Conservation (phyloP, 306 rosid species). For the Cicer judaicum region DNA sequence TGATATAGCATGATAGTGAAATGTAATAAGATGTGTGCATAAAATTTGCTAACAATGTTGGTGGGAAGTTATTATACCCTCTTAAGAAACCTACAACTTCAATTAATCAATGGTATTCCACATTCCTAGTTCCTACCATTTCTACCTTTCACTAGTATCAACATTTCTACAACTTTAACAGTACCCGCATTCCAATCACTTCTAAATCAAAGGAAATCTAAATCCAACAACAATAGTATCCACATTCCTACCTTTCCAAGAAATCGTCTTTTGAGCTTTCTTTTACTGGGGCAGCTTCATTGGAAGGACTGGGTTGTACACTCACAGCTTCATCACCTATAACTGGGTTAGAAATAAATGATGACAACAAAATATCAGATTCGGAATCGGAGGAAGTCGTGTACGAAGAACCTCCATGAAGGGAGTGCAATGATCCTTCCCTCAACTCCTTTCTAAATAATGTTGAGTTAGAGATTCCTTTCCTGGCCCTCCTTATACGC, state of each 20-base stretch:
- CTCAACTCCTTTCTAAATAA: conserved; percentile 78
- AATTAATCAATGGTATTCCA: no score
- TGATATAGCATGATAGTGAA: not conserved
- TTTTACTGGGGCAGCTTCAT: conserved; percentile 51
- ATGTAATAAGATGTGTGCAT: not conserved
- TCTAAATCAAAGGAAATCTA: conserved; percentile 3
- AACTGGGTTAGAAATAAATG: conserved; percentile 74
- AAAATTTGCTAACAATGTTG: not conserved
- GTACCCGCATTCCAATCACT: not conserved
- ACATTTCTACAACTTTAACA: no score
- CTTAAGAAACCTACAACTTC: not conserved
- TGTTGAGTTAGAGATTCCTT: conserved; percentile 66
- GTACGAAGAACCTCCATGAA: conserved; percentile 77
- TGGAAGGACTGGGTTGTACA: conserved; percentile 50
- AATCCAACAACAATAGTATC: conserved; percentile 3
- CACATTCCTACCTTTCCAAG: conserved; percentile 55
- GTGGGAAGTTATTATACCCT: not conserved
- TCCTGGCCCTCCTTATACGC: conserved; percentile 79
- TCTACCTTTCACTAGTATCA: no score
- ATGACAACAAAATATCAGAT: conserved; percentile 82
- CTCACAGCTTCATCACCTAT: conserved; percentile 52
- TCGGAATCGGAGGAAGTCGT: conserved; percentile 61
- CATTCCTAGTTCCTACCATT: no score
- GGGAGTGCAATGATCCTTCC: conserved; percentile 81
- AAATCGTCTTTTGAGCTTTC: conserved; percentile 55